Evolutionary conservation across 2,329 filamentous ascomycete genomes (phyloP).

Genomic region (Aureobasidium sp.): DNA sequence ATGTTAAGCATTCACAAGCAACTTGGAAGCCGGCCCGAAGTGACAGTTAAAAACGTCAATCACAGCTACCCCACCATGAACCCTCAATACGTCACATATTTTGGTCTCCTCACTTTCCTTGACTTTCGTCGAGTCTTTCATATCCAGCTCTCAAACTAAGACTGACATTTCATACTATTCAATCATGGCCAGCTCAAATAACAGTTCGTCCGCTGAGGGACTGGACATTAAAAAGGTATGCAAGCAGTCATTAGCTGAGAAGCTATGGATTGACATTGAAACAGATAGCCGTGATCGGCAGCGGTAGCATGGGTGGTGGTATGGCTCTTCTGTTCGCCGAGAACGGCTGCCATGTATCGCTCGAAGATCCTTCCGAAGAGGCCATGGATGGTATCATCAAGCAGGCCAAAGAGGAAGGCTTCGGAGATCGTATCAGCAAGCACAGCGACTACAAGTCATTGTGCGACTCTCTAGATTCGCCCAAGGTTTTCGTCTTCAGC

Average conservation of each 20-base stretch:
- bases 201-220: neutral
- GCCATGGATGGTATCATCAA: constrained; percentile 38
- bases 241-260: neutral
- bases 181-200: neutral
- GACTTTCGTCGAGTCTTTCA: neutral
- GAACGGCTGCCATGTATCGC: constrained; percentile 43
- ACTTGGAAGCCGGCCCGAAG: neutral
- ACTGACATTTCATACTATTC: neutral
- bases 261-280: neutral
- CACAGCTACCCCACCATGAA: neutral
- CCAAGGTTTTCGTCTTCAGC: constrained; percentile 46
- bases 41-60: constrained; percentile 7
- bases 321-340: constrained; percentile 53
- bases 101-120: neutral
- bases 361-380: constrained; percentile 45
- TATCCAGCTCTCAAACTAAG: neutral
- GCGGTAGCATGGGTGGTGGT: constrained; percentile 52
- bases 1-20: neutral
- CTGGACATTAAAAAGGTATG: constrained; percentile 24
- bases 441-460: constrained; percentile 42
- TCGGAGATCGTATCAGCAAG: constrained; percentile 31
- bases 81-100: constrained; percentile 2
- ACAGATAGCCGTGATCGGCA: constrained; percentile 49
- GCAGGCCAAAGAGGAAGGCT: constrained; percentile 32
- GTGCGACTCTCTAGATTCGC: constrained; percentile 39